Percentiles rank a stretch among this genome's conserved stretches.
Evolutionary conservation across 1,284 basidiomycete species (phyloP).

Genomic region (Trichosporon ovoides): DNA sequence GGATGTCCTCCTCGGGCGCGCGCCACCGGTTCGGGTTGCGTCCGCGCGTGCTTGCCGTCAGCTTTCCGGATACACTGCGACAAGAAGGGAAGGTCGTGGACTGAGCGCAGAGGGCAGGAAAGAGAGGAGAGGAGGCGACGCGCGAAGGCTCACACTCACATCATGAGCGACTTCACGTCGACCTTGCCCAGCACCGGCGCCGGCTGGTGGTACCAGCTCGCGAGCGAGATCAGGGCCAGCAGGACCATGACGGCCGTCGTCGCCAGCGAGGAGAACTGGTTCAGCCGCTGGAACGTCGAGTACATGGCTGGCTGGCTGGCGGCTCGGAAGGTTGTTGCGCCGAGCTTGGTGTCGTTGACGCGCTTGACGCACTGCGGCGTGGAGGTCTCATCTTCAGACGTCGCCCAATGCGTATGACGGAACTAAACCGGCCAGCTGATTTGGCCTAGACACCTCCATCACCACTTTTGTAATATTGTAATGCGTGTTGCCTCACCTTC

Average conservation of each 20-base stretch:
- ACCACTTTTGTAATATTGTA: too few relatives aligned
- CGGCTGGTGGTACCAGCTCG: conserved; percentile 39
- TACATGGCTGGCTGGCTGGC: conserved; percentile 31
- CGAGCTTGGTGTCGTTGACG: neutral
- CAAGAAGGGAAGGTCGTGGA: neutral
- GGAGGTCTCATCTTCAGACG: neutral
- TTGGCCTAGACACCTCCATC: neutral
- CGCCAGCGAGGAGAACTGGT: conserved; percentile 45
- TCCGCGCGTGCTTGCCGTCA: conserved; percentile 32
- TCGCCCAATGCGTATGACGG: neutral
- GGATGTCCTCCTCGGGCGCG: conserved; percentile 43
- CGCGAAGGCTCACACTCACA: conserved; percentile 30
- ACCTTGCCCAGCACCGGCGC: conserved; percentile 32
- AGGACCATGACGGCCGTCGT: conserved; percentile 47
- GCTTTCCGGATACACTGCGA: neutral
- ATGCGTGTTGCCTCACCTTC: too few relatives aligned
- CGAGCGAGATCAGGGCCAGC: conserved; percentile 43
- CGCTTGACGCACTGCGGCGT: neutral
- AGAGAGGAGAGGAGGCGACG: neutral
- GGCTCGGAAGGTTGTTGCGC: neutral
- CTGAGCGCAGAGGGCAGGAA: neutral
- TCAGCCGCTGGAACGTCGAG: conserved; percentile 45
- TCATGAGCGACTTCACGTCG: conserved; percentile 40
- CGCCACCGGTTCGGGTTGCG: conserved; percentile 33
- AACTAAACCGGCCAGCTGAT: neutral